Evolutionary conservation across 1,284 basidiomycete species (phyloP), one percentile per base, ranked within the genome.

Genomic region (Laetiporus sulphureus): DNA sequence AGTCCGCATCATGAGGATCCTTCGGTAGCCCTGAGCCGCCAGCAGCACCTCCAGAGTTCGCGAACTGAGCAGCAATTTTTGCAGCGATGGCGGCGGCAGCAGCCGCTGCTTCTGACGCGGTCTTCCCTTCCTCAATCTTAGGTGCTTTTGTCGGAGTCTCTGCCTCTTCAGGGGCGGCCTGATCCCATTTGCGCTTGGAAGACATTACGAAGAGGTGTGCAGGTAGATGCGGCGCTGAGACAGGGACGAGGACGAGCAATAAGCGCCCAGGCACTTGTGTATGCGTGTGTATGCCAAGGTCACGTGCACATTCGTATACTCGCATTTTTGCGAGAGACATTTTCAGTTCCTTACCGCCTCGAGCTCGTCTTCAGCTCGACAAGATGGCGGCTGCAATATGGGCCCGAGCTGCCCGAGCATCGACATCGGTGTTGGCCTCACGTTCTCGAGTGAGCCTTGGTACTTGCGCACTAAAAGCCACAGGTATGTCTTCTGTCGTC

Each of bases 41-140:
- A 3, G 64, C 59, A 13, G 57, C 57, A 30, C 58, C 59, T 33
- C 58, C 65, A 2, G 70, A 66, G 32, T 65, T 71, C 27, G 78
- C 77, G 50, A 91, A 86, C 57, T 91, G 86, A 3, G 89, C 86
- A 10, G 90, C 90, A 54, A 93, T 91, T 74, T 92, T 91, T 44
- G 91, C 91, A 27, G 91, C 91, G 52, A 94, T 91, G 34, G 89
- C 88, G 20, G 83, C 82, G 1, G 84, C 83, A 0, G 85, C 83
- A 5, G 89, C 90, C 0, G 87, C 86, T 2, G 84, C 84, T 45
- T 87, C 83, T 6, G 76, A 76, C n/a, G 83, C 80, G 15, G 72
- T 65, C 54, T 79, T 79, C 40, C 63, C 68, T 38, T 80, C 77
- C n/a, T 85, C 77, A 1, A 58, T 61, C 57, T 76, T 76, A 18